Percentiles rank a stretch among this genome's conserved stretches.
Conservation (phyloP, 306 rosid species). For the Canavalia gladiata region DNA sequence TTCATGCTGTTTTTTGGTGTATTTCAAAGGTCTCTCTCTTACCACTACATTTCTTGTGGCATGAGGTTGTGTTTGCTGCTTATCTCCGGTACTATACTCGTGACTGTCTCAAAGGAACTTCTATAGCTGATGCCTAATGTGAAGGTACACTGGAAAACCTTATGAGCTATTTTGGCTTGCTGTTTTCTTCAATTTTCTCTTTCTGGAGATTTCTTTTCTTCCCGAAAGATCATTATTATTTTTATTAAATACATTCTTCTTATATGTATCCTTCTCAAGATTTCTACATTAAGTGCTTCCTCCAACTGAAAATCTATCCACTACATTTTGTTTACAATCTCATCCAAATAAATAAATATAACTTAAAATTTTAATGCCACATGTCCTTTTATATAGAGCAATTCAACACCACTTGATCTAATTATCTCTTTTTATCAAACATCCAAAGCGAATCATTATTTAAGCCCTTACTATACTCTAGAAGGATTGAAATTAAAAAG, state of each 20-base stretch:
- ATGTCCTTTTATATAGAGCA: background rate
- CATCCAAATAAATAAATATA: background rate
- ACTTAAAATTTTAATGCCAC: background rate
- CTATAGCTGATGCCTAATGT: background rate
- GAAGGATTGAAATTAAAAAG: constrained; percentile 1
- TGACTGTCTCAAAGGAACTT: background rate
- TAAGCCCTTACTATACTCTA: constrained; percentile 3
- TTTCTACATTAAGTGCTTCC: background rate
- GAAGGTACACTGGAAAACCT: background rate
- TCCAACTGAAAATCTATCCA: background rate
- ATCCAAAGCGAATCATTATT: background rate
- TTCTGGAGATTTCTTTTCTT: background rate
- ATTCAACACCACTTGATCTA: constrained; percentile 1
- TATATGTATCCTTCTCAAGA: background rate
- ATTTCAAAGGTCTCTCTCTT: background rate
- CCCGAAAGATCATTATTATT: background rate
- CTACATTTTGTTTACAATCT: background rate
- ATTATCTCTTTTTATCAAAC: background rate
- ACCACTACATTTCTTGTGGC: background rate
- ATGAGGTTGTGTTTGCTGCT: background rate
- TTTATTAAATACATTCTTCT: background rate
- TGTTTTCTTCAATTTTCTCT: background rate
- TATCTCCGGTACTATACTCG: background rate
- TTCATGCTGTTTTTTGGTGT: background rate
- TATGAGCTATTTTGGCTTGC: background rate